Evolutionary conservation across 2,329 filamentous ascomycete genomes (phyloP).

Genomic region (Colletotrichum cereale): DNA sequence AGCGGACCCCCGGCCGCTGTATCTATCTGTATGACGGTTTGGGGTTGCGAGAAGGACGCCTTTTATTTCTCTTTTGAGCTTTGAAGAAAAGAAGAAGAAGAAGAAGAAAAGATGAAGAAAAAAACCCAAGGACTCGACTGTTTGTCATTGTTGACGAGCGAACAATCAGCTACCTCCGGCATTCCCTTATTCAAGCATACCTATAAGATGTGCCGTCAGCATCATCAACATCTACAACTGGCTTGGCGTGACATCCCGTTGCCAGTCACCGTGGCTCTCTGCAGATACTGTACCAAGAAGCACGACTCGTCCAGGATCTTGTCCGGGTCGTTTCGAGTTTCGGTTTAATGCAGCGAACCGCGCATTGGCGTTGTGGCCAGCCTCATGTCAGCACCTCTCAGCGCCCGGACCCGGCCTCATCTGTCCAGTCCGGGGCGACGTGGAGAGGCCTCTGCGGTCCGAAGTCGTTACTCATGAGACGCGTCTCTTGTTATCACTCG

Average conservation of each 20-base stretch:
- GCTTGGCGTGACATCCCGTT: conserved; percentile 14
- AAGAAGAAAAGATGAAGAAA: no score
- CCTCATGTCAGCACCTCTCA: conserved; percentile 10
- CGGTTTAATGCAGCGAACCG: conserved; percentile 22
- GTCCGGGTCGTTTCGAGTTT: conserved; percentile 13
- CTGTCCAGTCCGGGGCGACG: neutral
- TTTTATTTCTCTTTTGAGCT: no score
- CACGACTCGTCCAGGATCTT: conserved; percentile 19
- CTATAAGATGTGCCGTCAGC: conserved; percentile 2
- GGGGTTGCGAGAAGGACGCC: neutral
- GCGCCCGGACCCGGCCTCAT: conserved; percentile 11
- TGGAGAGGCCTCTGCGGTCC: conserved; percentile 15
- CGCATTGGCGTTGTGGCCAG: conserved; percentile 14
- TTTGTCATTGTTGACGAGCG: neutral
- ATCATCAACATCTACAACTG: conserved; percentile 1
- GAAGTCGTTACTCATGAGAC: conserved; percentile 17
- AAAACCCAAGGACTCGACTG: neutral
- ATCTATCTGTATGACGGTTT: neutral
- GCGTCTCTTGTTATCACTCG: conserved; percentile 23
- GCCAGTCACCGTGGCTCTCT: neutral
- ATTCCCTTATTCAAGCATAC: neutral
- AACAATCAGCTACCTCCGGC: neutral
- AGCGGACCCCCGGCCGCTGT: neutral
- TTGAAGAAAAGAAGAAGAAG: no score
- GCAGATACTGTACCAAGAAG: neutral